A percentile compares a stretch with the other conserved stretches of the same genome.
phyloP scores from a whole-genome alignment of 306 rosid species.

The Abrus precatorius region DNA sequence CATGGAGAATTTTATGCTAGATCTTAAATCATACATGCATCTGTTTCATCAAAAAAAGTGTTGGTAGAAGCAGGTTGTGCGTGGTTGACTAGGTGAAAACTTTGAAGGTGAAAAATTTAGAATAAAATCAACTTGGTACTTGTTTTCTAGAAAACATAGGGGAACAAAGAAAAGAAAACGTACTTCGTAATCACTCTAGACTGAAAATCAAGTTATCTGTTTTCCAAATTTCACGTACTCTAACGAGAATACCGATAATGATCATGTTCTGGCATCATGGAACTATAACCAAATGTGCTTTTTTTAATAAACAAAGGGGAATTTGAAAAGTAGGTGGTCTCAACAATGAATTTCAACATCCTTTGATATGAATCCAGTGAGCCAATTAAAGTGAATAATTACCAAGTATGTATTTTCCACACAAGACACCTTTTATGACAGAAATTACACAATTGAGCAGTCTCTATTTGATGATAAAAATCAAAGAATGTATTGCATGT shows the following conservation, averaged over 20 bases:
- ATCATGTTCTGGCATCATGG: neutral
- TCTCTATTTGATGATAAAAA: constrained; percentile 5
- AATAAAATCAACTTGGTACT: neutral
- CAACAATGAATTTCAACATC: neutral
- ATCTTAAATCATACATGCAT: neutral
- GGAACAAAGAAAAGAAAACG: neutral
- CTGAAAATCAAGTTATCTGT: neutral
- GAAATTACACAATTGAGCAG: neutral
- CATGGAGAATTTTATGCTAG: neutral
- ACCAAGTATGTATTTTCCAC: neutral
- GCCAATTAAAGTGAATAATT: neutral
- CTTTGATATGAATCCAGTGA: constrained; percentile 11
- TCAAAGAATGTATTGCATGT: neutral
- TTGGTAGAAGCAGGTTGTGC: neutral
- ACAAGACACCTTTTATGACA: constrained; percentile 4
- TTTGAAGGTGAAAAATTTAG: neutral
- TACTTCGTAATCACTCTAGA: neutral
- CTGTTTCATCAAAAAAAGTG: neutral
- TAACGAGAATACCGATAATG: neutral
- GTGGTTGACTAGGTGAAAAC: neutral
- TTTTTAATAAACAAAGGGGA: neutral
- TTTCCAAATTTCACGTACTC: neutral
- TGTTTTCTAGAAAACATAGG: neutral
- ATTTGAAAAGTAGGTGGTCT: constrained; percentile 9
- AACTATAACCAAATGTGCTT: neutral